A percentile compares a stretch with the other conserved stretches of the same genome.
Conservation (phyloP, 768 basidiomycete species). For the Mrakia gelida region DNA sequence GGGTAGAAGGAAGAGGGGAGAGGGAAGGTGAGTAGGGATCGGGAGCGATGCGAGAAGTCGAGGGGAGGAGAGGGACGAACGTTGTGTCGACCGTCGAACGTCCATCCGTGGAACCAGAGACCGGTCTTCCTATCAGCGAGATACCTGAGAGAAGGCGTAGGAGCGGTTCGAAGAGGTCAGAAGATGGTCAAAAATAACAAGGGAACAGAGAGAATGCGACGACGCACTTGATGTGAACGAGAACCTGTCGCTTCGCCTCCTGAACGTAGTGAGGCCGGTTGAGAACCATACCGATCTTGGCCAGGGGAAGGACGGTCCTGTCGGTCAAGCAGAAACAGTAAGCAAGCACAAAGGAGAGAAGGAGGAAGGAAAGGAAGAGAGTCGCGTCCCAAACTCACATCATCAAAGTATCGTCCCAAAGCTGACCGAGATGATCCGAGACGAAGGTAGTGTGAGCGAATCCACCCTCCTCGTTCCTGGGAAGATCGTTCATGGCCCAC, state of each 20-base stretch:
- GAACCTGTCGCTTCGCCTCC: slow-evolving; percentile 55
- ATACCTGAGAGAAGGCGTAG: background rate
- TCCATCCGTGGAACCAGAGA: slow-evolving; percentile 53
- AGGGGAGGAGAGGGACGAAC: background rate
- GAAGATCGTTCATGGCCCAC: slow-evolving; percentile 50
- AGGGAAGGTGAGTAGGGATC: background rate
- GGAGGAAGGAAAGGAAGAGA: background rate
- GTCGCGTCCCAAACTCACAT: slow-evolving; percentile 44
- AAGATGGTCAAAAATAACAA: background rate
- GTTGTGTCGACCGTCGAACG: slow-evolving; percentile 20
- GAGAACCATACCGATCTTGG: slow-evolving; percentile 58
- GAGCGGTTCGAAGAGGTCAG: background rate
- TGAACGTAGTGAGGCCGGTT: slow-evolving; percentile 53
- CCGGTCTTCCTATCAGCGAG: slow-evolving; percentile 50
- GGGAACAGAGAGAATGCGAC: background rate
- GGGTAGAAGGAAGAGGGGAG: background rate
- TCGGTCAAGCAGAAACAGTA: background rate
- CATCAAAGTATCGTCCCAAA: slow-evolving; percentile 61
- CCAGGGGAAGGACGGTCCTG: slow-evolving; percentile 51
- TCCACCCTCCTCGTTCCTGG: slow-evolving; percentile 47
- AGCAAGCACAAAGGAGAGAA: background rate
- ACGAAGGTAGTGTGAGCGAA: slow-evolving; percentile 54
- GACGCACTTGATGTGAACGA: slow-evolving; percentile 47
- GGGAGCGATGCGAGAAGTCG: background rate
- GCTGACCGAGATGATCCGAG: slow-evolving; percentile 49